Evolutionary conservation across 2,329 filamentous ascomycete species (phyloP).

Genomic region (Kalmusia sp.): DNA sequence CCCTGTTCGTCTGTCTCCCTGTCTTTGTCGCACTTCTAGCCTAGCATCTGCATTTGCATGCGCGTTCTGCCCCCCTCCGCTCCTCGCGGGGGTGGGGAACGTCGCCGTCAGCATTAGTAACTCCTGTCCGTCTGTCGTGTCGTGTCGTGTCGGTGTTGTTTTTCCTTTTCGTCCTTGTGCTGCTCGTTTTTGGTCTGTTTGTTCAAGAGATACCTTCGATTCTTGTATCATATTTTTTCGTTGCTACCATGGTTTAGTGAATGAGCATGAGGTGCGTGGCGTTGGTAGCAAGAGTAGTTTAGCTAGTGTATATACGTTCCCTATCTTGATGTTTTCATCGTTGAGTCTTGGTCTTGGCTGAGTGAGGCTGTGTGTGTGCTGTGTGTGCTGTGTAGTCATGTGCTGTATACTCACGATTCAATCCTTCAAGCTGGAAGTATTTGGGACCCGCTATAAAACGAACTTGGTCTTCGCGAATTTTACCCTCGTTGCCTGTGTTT

Average conservation of each 20-base stretch:
- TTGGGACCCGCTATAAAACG: too few species aligned
- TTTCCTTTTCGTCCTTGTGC: not conserved
- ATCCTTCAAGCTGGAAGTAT: too few species aligned
- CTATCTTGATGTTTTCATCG: not conserved
- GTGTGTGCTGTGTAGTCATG: too few species aligned
- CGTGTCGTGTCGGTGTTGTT: not conserved
- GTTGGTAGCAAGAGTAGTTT: slow-evolving; percentile 5
- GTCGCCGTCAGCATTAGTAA: not conserved
- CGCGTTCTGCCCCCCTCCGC: too few species aligned
- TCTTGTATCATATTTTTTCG: slow-evolving; percentile 5
- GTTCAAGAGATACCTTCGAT: not conserved
- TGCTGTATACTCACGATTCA: too few species aligned
- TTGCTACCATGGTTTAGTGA: slow-evolving; percentile 8
- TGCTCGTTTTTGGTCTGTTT: too few species aligned
- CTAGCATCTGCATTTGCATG: slow-evolving; percentile 8
- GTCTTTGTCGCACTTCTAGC: not conserved
- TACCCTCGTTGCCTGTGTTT: too few species aligned
- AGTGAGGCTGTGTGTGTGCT: too few species aligned
- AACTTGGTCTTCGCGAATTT: too few species aligned
- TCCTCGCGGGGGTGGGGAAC: not conserved
- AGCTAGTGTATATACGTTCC: slow-evolving; percentile 5
- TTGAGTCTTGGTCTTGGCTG: too few species aligned
- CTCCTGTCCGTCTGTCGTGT: not conserved
- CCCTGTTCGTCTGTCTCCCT: too few species aligned
- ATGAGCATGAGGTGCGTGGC: slow-evolving; percentile 8